phyloP scores from a whole-genome alignment of 1,284 basidiomycete species.

The Gomphus bonarii region DNA sequence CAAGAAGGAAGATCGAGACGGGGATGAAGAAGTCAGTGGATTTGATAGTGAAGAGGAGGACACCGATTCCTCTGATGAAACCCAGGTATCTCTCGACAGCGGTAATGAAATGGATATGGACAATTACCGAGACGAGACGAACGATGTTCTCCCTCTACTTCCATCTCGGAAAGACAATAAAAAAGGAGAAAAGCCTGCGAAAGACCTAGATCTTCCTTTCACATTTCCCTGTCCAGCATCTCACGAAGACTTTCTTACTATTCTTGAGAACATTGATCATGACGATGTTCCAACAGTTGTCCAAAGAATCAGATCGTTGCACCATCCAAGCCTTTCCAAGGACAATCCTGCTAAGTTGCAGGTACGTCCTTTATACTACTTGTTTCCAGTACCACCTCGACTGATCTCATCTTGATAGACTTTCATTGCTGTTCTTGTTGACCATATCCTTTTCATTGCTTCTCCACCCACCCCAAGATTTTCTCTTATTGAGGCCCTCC shows the following conservation, averaged over 20 bases:
- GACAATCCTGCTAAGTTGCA: constrained; percentile 92
- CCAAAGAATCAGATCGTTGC: constrained; percentile 83
- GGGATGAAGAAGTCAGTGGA: constrained; percentile 21
- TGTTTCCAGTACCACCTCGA: constrained; percentile 3
- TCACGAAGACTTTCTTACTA: constrained; percentile 83
- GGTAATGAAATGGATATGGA: constrained; percentile 27
- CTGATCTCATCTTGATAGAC: constrained; percentile 30
- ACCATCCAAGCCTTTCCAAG: constrained; percentile 84
- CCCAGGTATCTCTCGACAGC: constrained; percentile 18
- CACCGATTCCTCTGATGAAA: constrained; percentile 20
- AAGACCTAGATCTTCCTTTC: constrained; percentile 68
- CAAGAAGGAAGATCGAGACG: constrained; percentile 15
- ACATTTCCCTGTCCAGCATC: constrained; percentile 84
- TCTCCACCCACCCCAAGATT: constrained; percentile 54
- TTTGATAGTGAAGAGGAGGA: constrained; percentile 27
- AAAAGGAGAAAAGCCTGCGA: constrained; percentile 23
- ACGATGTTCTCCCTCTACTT: constrained; percentile 16
- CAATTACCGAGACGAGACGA: constrained; percentile 23
- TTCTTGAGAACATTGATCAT: constrained; percentile 62
- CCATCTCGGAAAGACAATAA: constrained; percentile 21
- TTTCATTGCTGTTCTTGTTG: constrained; percentile 78
- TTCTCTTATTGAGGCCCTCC: constrained; percentile 51
- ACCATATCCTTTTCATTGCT: constrained; percentile 78
- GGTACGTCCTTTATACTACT: constrained; percentile 30
- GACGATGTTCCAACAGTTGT: constrained; percentile 74